Evolutionary conservation across 306 rosid species (phyloP).

Genomic region (Malus sieversii): DNA sequence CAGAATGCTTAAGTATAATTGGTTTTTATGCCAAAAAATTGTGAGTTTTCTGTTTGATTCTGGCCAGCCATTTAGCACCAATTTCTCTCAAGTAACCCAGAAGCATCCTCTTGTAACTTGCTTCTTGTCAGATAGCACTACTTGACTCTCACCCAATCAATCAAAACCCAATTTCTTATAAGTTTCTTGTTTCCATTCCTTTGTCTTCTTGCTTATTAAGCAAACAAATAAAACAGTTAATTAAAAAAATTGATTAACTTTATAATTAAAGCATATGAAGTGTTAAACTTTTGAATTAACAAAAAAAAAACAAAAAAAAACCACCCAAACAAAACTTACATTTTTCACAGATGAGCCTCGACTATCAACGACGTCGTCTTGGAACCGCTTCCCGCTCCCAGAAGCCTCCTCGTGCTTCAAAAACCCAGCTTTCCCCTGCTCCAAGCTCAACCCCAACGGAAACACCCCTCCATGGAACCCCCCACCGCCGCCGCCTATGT

Average conservation of each 20-base stretch:
- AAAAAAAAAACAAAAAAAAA: neutral
- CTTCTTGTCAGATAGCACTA: slow-evolving; percentile 3
- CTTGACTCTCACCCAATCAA: neutral
- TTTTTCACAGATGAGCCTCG: slow-evolving; percentile 55
- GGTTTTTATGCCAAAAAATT: neutral
- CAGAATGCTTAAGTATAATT: neutral
- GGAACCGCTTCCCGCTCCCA: slow-evolving; percentile 74
- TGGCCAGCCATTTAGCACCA: neutral
- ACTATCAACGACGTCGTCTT: slow-evolving; percentile 54
- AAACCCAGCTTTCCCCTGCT: slow-evolving; percentile 69
- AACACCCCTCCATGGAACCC: slow-evolving; percentile 62
- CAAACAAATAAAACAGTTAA: neutral
- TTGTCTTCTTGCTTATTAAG: slow-evolving; percentile 2
- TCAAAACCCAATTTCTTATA: neutral
- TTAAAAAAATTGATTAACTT: neutral
- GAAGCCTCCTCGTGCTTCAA: slow-evolving; percentile 83
- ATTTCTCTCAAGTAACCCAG: neutral
- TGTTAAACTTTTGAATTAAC: neutral
- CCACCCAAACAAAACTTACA: slow-evolving; percentile 30
- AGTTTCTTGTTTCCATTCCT: neutral
- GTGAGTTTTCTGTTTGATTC: neutral
- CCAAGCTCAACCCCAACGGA: slow-evolving; percentile 81
- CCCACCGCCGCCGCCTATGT: slow-evolving; percentile 36
- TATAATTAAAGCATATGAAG: neutral
- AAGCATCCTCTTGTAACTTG: neutral